phyloP scores from a whole-genome alignment of 331 rosid species.

The Stylosanthes scabra region DNA sequence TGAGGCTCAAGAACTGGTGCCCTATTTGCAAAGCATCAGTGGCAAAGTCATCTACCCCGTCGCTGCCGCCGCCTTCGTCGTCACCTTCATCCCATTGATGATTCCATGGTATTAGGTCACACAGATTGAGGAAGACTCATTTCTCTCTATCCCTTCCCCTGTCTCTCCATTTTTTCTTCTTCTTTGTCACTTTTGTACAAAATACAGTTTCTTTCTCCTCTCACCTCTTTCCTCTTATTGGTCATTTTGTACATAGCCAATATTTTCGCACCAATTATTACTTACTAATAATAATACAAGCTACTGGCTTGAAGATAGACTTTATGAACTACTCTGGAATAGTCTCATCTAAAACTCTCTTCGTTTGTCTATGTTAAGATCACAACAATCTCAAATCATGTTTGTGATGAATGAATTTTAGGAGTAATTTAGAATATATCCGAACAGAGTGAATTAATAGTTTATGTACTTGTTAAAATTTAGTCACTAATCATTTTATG shows the following conservation, averaged over 20 bases:
- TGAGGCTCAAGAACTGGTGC: slow-evolving; percentile 96
- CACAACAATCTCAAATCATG: too few relatives aligned
- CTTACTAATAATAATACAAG: slow-evolving; percentile 82
- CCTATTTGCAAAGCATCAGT: slow-evolving; percentile 90
- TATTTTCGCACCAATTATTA: slow-evolving; percentile 45
- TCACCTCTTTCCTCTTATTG: slow-evolving; percentile 32
- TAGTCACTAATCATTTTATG: too few relatives aligned
- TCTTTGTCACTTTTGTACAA: slow-evolving; percentile 54
- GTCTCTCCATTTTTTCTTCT: neutral
- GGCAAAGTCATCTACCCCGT: slow-evolving; percentile 46
- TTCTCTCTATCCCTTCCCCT: slow-evolving; percentile 20
- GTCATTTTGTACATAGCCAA: slow-evolving; percentile 59
- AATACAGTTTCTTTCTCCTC: slow-evolving; percentile 39
- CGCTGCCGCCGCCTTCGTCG: slow-evolving; percentile 40
- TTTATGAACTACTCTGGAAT: slow-evolving; percentile 30
- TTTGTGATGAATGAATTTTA: too few relatives aligned
- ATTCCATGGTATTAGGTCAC: slow-evolving; percentile 9
- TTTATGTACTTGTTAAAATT: too few relatives aligned
- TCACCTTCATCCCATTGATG: slow-evolving; percentile 44
- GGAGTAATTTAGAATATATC: too few relatives aligned
- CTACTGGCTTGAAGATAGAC: slow-evolving; percentile 37
- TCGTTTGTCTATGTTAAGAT: neutral
- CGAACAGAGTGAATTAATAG: too few relatives aligned
- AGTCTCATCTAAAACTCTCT: slow-evolving; percentile 8
- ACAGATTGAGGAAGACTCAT: slow-evolving; percentile 33